phyloP scores from a whole-genome alignment of 768 basidiomycete species.

The Mrakia frigida region DNA sequence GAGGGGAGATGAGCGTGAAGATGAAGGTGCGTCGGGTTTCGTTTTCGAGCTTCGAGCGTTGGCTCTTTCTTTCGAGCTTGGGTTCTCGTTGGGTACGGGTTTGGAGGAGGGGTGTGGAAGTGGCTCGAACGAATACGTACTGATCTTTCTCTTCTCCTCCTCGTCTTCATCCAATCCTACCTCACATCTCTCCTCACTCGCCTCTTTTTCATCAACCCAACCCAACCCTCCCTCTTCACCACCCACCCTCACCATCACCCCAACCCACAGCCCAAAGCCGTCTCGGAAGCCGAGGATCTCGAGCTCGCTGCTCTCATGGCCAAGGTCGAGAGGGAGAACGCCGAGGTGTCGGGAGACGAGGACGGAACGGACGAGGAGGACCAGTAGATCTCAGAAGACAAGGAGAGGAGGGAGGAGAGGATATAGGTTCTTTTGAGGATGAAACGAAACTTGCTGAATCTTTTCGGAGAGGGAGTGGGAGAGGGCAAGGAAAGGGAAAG shows the following conservation, averaged over 20 bases:
- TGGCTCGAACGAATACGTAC: not conserved
- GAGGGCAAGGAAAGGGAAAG: no score
- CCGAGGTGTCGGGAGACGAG: constrained; percentile 92
- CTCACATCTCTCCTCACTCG: not conserved
- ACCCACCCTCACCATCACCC: not conserved
- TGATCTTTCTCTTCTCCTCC: not conserved
- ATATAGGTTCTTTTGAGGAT: no score
- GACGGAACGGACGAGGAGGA: constrained; percentile 51
- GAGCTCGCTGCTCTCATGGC: constrained; percentile 97
- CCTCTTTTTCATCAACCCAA: not conserved
- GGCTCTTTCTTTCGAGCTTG: no score
- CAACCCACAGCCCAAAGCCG: constrained; percentile 81
- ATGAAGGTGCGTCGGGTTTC: constrained; percentile 88
- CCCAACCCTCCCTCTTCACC: not conserved
- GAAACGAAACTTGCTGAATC: no score
- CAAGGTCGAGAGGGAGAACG: constrained; percentile 86
- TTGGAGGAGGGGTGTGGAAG: not conserved
- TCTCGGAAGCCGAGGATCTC: constrained; percentile 94
- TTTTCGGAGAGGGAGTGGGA: no score
- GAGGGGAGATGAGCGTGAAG: constrained; percentile 83
- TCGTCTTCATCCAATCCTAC: not conserved
- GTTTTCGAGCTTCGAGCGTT: not conserved
- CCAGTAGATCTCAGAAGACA: not conserved
- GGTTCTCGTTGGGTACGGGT: not conserved
- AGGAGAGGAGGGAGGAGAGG: no score